Evolutionary conservation across 1,284 basidiomycete genomes (phyloP), one percentile per base, ranked within the genome.

Genomic region (Sporisorium reilianum): DNA sequence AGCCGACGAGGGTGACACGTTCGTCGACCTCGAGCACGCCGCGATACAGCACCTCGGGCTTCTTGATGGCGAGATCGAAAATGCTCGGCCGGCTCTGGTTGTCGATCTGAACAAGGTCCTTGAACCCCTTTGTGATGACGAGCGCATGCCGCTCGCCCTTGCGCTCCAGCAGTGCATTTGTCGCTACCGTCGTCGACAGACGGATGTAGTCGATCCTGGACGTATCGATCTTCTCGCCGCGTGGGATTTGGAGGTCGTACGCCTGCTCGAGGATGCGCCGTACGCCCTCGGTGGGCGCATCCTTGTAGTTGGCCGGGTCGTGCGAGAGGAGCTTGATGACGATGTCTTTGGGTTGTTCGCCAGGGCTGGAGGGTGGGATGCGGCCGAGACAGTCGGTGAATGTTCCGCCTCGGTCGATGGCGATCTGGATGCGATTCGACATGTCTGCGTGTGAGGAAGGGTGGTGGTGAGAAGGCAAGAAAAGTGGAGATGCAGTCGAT

Each of bases 201-300:
- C 95, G 90, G 70, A 97, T 94, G 83, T 93, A 95, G 78, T 96
- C 94, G 64, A 97, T 93, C 86, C 94, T 93, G 71, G 91, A 88
- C 0, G 93, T 93, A 18, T 91, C 89, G 20, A 95, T 88, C 53
- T 90, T 88, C 28, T 86, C 81, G 6, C 89, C 91, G 68, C 93
- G 87, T 0, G 90, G 88, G 50, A 93, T 91, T 64, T 86, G 87
- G 63, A 89, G 84, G 0, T 90, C 90, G 0, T 91, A 91, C 0
- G 92, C 89, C 23, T 88, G 88, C 86, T 97, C 93, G 3, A 98
- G 86, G 2, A 97, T 90, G n/a, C 96, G 89, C 7, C 96, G 88
- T 64, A 97, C 94, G 0, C 94, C 96, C 85, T 96, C 94, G 0
- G 93, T 95, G 0, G 96, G 96, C 0, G 96, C 96, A 86, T 98